These are phyloP conservation scores for Meira nashicola DNA, from an alignment of 1,284 basidiomycete genomes.

Conservation along the genomic window DNA sequence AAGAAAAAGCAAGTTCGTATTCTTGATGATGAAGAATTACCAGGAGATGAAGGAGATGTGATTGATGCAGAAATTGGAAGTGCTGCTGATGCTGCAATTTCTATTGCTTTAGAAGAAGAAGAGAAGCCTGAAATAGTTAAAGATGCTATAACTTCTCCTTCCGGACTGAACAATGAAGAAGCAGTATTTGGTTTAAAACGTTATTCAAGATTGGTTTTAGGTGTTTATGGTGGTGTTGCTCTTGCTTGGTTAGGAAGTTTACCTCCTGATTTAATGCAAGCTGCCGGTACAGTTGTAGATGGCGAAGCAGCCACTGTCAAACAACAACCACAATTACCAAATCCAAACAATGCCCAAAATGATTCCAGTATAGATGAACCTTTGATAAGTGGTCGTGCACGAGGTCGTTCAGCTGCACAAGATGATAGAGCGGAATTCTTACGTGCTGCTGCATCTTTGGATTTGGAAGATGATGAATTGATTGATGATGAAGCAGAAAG, in stretches of 20 bases:
- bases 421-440: slow-evolving; percentile 35
- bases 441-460: slow-evolving; percentile 30
- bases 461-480: slow-evolving; percentile 31
- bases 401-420: not conserved
- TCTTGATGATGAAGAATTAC: slow-evolving; percentile 27
- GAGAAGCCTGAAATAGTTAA: slow-evolving; percentile 11
- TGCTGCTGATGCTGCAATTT: not conserved
- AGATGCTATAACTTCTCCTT: slow-evolving; percentile 10
- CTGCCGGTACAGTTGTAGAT: slow-evolving; percentile 1
- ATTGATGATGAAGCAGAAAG: slow-evolving; percentile 10
- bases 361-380: not conserved
- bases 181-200: slow-evolving; percentile 33
- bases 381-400: not conserved
- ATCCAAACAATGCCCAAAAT: not conserved
- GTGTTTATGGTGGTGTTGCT: slow-evolving; percentile 41
- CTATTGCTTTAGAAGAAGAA: not conserved
- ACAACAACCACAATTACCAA: not conserved
- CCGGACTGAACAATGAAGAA: slow-evolving; percentile 26
- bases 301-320: not conserved
- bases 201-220: slow-evolving; percentile 42
- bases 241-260: slow-evolving; percentile 38
- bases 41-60: slow-evolving; percentile 30
- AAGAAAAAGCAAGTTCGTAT: slow-evolving; percentile 24
- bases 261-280: slow-evolving; percentile 16
- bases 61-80: slow-evolving; percentile 42